Percentiles rank a stretch among this genome's conserved stretches.
Conservation (phyloP, 768 basidiomycete species). For the Pleurotus sapidus region DNA sequence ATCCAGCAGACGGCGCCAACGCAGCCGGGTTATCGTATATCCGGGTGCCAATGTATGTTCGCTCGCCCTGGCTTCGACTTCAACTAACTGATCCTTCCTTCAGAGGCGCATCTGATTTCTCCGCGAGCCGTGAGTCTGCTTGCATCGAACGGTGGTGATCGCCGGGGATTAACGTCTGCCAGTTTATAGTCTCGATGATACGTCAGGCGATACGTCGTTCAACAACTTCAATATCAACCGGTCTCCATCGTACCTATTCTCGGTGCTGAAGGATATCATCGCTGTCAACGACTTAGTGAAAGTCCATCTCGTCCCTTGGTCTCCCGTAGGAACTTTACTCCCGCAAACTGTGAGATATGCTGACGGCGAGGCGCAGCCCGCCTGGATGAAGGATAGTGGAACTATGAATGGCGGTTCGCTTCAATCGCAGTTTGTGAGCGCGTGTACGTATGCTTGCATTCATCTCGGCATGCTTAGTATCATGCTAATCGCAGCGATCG, state of each 20-base stretch:
- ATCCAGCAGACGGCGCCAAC: conserved; percentile 56
- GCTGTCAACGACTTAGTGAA: conserved; percentile 49
- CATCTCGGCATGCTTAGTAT: not conserved
- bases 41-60: conserved; percentile 50
- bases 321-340: conserved; percentile 45
- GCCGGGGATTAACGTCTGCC: not conserved
- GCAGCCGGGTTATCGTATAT: conserved; percentile 69
- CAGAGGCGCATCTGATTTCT: conserved; percentile 70
- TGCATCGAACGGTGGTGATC: too few species aligned
- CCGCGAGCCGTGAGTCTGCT: conserved; percentile 41
- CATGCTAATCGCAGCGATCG: not conserved
- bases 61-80: not conserved
- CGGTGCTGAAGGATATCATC: conserved; percentile 60
- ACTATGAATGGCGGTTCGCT: conserved; percentile 70
- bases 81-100: not conserved
- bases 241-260: conserved; percentile 62
- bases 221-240: conserved; percentile 51
- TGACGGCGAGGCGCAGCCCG: conserved; percentile 42
- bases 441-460: conserved; percentile 38
- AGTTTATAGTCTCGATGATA: conserved; percentile 69
- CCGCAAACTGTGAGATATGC: too few species aligned
- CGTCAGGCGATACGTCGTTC: conserved; percentile 58
- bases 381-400: conserved; percentile 72
- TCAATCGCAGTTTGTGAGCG: conserved; percentile 39
- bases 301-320: conserved; percentile 70